Percentiles rank a stretch among this genome's conserved stretches.
These are phyloP conservation scores for Gaultheria prostrata DNA, from an alignment of 148 eudicot genomes.

Conservation along the genomic window DNA sequence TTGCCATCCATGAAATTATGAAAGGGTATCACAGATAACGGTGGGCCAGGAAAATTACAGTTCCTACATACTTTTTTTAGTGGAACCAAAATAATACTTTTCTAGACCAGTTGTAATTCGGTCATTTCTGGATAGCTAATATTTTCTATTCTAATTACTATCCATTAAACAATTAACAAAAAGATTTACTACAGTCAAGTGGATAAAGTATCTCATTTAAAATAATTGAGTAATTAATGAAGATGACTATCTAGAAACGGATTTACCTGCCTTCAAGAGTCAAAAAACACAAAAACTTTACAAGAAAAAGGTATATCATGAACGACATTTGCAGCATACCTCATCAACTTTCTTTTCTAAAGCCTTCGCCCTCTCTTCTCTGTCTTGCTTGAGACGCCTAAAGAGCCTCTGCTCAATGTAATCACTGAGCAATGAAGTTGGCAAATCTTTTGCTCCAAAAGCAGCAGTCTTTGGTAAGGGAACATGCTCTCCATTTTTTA, in stretches of 20 bases:
- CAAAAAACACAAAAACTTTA: not conserved
- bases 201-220: not conserved
- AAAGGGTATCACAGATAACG: not conserved
- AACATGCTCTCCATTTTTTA: slow-evolving; percentile 38
- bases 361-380: slow-evolving; percentile 61
- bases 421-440: slow-evolving; percentile 66
- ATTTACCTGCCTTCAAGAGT: not conserved
- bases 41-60: not conserved
- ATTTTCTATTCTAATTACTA: not conserved
- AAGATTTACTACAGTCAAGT: not conserved
- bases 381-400: slow-evolving; percentile 57
- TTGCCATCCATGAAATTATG: not conserved
- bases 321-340: slow-evolving; percentile 37
- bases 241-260: not conserved
- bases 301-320: not conserved
- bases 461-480: slow-evolving; percentile 47
- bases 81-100: not conserved
- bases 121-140: not conserved
- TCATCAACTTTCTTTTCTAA: slow-evolving; percentile 46
- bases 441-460: slow-evolving; percentile 68
- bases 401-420: slow-evolving; percentile 73
- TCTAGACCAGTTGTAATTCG: not conserved
- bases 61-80: not conserved
- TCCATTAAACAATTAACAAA: not conserved
- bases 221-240: not conserved